phyloP scores from a whole-genome alignment of 1,139 yeast genomes.

The Hansenula anomala region DNA sequence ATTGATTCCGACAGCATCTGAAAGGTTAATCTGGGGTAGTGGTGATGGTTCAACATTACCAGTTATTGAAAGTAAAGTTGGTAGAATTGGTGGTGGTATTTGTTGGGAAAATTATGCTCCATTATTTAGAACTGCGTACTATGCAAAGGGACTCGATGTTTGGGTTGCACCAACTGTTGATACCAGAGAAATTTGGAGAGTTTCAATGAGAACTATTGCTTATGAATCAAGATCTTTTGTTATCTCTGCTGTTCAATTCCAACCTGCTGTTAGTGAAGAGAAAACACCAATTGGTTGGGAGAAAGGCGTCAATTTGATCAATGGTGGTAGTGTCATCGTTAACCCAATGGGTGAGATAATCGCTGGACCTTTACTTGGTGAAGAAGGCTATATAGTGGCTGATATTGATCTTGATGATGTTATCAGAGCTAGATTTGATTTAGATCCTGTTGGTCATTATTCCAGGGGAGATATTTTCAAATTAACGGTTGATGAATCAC shows the following conservation, averaged over 20 bases:
- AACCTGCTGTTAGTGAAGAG: slow-evolving; percentile 8
- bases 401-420: slow-evolving; percentile 31
- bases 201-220: slow-evolving; percentile 31
- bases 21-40: slow-evolving; percentile 36
- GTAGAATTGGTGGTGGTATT: slow-evolving; percentile 35
- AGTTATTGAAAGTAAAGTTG: slow-evolving; percentile 25
- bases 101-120: slow-evolving; percentile 38
- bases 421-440: slow-evolving; percentile 32
- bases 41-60: slow-evolving; percentile 38
- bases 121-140: slow-evolving; percentile 31
- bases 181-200: slow-evolving; percentile 32
- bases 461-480: slow-evolving; percentile 35
- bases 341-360: slow-evolving; percentile 35
- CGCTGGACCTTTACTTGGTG: slow-evolving; percentile 35
- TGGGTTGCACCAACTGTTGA: slow-evolving; percentile 41
- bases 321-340: slow-evolving; percentile 35
- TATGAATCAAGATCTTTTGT: slow-evolving; percentile 31
- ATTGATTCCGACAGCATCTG: slow-evolving; percentile 35
- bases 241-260: slow-evolving; percentile 30
- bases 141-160: slow-evolving; percentile 33
- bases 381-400: slow-evolving; percentile 32
- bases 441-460: slow-evolving; percentile 36
- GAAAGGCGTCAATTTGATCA: slow-evolving; percentile 24
- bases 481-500: slow-evolving; percentile 29
- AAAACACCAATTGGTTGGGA: slow-evolving; percentile 9